Base-by-base conservation (phyloP, 345 rosid species). In the Psidium friedrichsthalianum region DNA sequence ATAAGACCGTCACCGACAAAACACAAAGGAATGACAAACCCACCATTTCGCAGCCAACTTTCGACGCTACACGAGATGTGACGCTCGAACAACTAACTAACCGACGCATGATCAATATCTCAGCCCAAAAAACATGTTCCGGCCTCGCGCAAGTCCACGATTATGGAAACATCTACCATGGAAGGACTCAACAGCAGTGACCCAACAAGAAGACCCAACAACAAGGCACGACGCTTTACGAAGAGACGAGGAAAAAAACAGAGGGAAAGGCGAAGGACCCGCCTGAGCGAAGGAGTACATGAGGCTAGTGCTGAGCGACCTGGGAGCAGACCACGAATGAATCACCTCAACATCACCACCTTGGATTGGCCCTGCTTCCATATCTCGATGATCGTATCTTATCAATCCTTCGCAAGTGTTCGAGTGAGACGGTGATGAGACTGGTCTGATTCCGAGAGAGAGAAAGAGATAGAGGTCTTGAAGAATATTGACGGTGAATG, bases 271-370 rank as follows among this genome's bases (percentile, higher is more conserved):
- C 13, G 5, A 20, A 58, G 27, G 56, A 64, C 59, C 55, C 55
- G 95, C 96, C 96, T 95, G 96, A 40, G 96, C 89, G 90, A 96
- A 96, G 86, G 98, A 95, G 90, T 96, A 96, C 96, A 94, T 90
- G 86, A 96, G 94, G 83, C 93, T 74, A 87, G 98, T 95, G 86
- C 98, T 96, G 84, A 96, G 98, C 21, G 99, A 95, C 86, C 99
- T 91, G 86, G 99, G 98, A n/a, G 95, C 90, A 64, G 99, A 95
- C 98, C 98, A 94, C 29, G 94, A 91, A 82, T 96, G 99, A 54
- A 96, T 95, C 87, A 95, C 94, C 87, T 90, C 94, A 69, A 51
- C 52, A 51, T 51, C 52, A 10, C 52, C 52, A 11, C 52, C 14
- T 11, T 11, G 52, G 52, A 11, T 10, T 51, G 52, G 52, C 52